Evolutionary conservation across 1,139 yeast species (phyloP).

Genomic region (Petasospora rhodanensis): DNA sequence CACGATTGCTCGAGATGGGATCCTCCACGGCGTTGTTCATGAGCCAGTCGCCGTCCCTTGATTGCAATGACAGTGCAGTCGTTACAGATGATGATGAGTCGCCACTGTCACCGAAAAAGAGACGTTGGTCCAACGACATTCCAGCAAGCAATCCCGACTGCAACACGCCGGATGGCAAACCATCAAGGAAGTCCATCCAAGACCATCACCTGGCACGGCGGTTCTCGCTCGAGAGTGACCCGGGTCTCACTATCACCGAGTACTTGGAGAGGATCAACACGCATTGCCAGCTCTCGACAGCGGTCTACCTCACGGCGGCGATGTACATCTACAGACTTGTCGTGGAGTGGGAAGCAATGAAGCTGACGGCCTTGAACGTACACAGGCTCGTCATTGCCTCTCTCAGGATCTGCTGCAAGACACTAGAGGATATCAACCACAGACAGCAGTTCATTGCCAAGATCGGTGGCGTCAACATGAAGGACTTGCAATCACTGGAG

Average conservation of each 20-base stretch:
- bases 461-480: constrained; percentile 45
- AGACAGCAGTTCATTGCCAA: constrained; percentile 47
- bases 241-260: constrained; percentile 31
- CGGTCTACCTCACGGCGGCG: constrained; percentile 38
- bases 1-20: constrained; percentile 2
- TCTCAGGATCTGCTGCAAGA: constrained; percentile 45
- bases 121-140: constrained; percentile 10
- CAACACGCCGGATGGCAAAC: neutral
- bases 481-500: constrained; percentile 31
- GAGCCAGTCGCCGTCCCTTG: neutral
- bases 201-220: constrained; percentile 26
- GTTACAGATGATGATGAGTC: constrained; percentile 8
- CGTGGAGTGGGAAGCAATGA: constrained; percentile 29
- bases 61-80: neutral
- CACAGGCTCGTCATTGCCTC: constrained; percentile 48
- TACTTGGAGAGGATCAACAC: constrained; percentile 38
- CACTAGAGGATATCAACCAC: constrained; percentile 47
- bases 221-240: constrained; percentile 36
- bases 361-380: constrained; percentile 37
- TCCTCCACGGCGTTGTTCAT: no score
- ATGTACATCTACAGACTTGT: constrained; percentile 32
- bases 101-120: constrained; percentile 13
- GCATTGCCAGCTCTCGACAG: constrained; percentile 39
- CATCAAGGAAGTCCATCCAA: constrained; percentile 3
- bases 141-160: neutral